Evolutionary conservation across 352 stramenopile genomes (phyloP).

Genomic region (Blastocystis sp.): DNA sequence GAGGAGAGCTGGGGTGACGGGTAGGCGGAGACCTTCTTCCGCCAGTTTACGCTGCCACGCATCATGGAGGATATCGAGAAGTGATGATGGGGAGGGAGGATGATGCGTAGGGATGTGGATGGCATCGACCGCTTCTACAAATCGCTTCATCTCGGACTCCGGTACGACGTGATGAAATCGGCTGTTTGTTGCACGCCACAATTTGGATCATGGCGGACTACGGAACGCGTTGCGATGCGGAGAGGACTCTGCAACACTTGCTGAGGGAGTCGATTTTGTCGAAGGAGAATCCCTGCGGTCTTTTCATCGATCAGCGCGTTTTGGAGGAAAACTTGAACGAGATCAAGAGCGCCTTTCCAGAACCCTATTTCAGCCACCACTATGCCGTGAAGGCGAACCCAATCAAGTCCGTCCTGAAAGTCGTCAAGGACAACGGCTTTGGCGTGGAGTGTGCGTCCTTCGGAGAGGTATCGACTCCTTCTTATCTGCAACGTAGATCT

Average conservation of each 20-base stretch:
- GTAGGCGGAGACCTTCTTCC: constrained; percentile 4
- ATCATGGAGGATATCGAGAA: constrained; percentile 7
- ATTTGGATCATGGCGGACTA: neutral
- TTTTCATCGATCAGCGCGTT: constrained; percentile 39
- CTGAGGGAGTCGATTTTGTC: neutral
- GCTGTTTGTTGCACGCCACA: neutral
- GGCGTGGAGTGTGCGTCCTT: constrained; percentile 74
- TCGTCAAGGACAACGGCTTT: constrained; percentile 72
- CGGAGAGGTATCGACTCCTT: constrained; percentile 73
- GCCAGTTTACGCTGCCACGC: neutral
- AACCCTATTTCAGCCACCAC: constrained; percentile 51
- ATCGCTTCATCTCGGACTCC: constrained; percentile 3
- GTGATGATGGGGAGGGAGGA: neutral
- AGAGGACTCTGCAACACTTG: neutral
- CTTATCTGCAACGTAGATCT: neutral
- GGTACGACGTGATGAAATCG: neutral
- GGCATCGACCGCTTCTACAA: neutral
- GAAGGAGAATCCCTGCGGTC: constrained; percentile 42
- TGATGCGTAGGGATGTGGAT: neutral
- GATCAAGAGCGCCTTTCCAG: constrained; percentile 45
- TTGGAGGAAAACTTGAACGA: constrained; percentile 39
- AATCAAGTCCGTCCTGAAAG: constrained; percentile 77
- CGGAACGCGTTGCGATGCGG: constrained; percentile 4
- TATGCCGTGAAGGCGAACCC: constrained; percentile 82
- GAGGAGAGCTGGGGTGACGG: neutral